Percentiles rank a stretch among this genome's conserved stretches.
phyloP scores from a whole-genome alignment of 495 filamentous ascomycete genomes.

The Hypoxylon intermedium region DNA sequence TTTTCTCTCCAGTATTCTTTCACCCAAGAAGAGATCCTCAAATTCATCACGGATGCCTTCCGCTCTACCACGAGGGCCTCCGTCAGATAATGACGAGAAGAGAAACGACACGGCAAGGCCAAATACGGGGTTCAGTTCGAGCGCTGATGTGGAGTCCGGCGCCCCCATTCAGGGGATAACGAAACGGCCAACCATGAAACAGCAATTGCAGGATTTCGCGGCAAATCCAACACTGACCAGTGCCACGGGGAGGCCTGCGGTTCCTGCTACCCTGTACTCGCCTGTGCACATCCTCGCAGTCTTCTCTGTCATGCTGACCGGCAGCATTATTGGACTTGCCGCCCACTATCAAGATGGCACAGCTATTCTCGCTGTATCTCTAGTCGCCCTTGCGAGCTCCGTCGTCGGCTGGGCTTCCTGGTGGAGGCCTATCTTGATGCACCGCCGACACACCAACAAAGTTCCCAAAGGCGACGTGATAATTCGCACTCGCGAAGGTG shows the following conservation, averaged over 20 bases:
- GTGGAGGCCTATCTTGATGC: slow-evolving; percentile 61
- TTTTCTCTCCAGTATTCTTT: slow-evolving; percentile 1
- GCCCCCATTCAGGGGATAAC: slow-evolving; percentile 31
- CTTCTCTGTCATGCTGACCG: slow-evolving; percentile 57
- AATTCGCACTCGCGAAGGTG: slow-evolving; percentile 65
- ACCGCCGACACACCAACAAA: slow-evolving; percentile 52
- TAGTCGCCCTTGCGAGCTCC: slow-evolving; percentile 56
- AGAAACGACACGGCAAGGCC: background rate
- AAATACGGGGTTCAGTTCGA: slow-evolving; percentile 5
- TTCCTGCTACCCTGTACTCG: slow-evolving; percentile 56
- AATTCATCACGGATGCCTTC: background rate
- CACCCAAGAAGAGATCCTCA: slow-evolving; percentile 2
- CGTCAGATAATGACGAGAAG: slow-evolving; percentile 5
- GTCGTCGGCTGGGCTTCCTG: slow-evolving; percentile 60
- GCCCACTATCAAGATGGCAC: slow-evolving; percentile 58
- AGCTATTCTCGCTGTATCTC: slow-evolving; percentile 55
- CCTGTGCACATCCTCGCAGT: slow-evolving; percentile 61
- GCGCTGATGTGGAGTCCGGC: slow-evolving; percentile 30
- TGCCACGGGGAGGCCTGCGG: slow-evolving; percentile 45
- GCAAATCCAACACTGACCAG: slow-evolving; percentile 46
- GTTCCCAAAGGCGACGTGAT: slow-evolving; percentile 68
- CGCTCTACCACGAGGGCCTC: slow-evolving; percentile 7
- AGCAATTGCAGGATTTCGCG: slow-evolving; percentile 47
- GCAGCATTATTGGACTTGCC: slow-evolving; percentile 50
- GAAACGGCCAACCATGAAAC: slow-evolving; percentile 42